Percentiles rank a stretch among this genome's conserved stretches.
These are phyloP conservation scores for Cutaneotrichosporon spelunceum DNA, from an alignment of 1,284 basidiomycete genomes.

Conservation along the genomic window DNA sequence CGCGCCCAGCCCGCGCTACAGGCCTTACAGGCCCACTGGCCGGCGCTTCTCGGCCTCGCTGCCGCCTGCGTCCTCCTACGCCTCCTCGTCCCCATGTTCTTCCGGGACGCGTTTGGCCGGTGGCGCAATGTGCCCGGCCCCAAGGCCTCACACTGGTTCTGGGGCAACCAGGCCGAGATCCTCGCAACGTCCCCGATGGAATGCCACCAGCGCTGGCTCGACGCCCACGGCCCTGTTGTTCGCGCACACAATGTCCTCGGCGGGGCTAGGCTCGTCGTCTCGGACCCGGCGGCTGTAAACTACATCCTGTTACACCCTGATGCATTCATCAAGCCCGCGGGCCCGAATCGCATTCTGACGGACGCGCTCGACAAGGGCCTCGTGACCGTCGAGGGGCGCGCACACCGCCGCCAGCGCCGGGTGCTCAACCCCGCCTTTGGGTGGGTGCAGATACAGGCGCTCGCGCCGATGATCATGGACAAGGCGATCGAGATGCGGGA, in stretches of 20 bases:
- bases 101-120: slow-evolving; percentile 13
- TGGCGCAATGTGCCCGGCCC: slow-evolving; percentile 28
- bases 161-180: slow-evolving; percentile 25
- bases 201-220: slow-evolving; percentile 25
- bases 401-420: slow-evolving; percentile 56
- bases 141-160: slow-evolving; percentile 14
- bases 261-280: slow-evolving; percentile 53
- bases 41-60: neutral
- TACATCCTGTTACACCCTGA: slow-evolving; percentile 63
- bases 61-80: neutral
- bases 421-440: slow-evolving; percentile 51
- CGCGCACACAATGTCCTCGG: slow-evolving; percentile 24
- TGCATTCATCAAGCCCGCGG: slow-evolving; percentile 66
- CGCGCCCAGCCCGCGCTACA: too few relatives aligned
- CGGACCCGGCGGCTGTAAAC: slow-evolving; percentile 45
- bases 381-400: slow-evolving; percentile 51
- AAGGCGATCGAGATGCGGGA: slow-evolving; percentile 58
- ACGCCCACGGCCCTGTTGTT: slow-evolving; percentile 28
- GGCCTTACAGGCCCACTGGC: neutral
- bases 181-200: slow-evolving; percentile 20
- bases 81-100: neutral
- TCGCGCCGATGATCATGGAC: slow-evolving; percentile 60
- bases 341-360: slow-evolving; percentile 58
- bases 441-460: slow-evolving; percentile 36
- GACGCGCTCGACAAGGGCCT: slow-evolving; percentile 42